phyloP scores from a whole-genome alignment of 2,329 filamentous ascomycete genomes.

The Neurospora crassa region DNA sequence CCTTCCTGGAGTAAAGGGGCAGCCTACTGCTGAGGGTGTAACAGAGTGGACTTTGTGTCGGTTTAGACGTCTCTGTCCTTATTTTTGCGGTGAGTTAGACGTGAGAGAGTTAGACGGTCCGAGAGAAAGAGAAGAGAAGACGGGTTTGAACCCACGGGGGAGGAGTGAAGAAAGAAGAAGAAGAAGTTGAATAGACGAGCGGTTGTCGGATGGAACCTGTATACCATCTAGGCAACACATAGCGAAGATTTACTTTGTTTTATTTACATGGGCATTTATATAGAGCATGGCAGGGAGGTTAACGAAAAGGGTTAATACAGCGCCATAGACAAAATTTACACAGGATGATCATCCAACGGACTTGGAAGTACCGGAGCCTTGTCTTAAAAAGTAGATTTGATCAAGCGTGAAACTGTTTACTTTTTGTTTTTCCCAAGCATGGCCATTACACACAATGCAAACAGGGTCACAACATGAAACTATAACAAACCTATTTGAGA shows the following conservation, averaged over 20 bases:
- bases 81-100: background rate
- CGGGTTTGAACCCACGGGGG: background rate
- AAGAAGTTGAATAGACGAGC: background rate
- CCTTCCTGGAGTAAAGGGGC: slow-evolving; percentile 64
- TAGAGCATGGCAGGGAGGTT: background rate
- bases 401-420: background rate
- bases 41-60: background rate
- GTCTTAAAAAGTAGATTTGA: background rate
- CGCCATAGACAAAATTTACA: background rate
- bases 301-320: background rate
- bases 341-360: background rate
- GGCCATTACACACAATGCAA: no score
- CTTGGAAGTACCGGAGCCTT: background rate
- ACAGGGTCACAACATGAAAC: background rate
- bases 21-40: background rate
- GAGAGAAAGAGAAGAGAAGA: background rate
- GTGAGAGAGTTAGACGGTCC: background rate
- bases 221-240: background rate
- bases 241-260: background rate
- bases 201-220: background rate
- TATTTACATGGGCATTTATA: background rate
- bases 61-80: background rate
- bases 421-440: background rate
- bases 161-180: background rate
- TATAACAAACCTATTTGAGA: background rate